A percentile compares a stretch with the other conserved stretches of the same genome.
phyloP scores from a whole-genome alignment of 768 basidiomycete genomes.

The Tricholoma furcatifolium region DNA sequence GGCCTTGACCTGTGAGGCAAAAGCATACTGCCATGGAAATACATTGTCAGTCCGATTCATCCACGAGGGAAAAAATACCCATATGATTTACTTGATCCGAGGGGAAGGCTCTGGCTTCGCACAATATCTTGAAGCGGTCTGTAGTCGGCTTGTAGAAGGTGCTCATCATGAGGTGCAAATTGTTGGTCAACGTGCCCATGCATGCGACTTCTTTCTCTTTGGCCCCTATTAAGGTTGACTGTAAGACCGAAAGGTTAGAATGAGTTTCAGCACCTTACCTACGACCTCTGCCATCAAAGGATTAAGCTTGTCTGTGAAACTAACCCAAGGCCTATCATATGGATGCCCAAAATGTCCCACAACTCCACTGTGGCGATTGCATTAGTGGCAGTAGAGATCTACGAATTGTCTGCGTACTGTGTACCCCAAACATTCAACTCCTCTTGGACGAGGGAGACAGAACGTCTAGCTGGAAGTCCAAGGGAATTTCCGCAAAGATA shows the following conservation, averaged over 20 bases:
- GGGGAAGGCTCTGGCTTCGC: conserved; percentile 93
- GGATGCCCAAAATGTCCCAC: conserved; percentile 91
- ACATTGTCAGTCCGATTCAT: conserved; percentile 13
- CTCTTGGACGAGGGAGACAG: conserved; percentile 70
- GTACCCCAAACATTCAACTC: conserved; percentile 86
- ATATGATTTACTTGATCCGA: conserved; percentile 79
- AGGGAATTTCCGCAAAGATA: conserved; percentile 98
- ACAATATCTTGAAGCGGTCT: conserved; percentile 88
- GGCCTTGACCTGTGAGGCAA: conserved; percentile 83
- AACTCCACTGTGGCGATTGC: conserved; percentile 59
- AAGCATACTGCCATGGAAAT: conserved; percentile 72
- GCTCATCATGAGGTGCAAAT: conserved; percentile 93
- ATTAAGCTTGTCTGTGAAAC: conserved; percentile 68
- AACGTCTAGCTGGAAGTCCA: conserved; percentile 75
- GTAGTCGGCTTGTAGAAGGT: conserved; percentile 90
- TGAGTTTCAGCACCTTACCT: conserved; percentile 49
- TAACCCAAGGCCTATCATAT: conserved; percentile 79
- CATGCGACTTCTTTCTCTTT: conserved; percentile 88
- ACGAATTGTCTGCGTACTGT: conserved; percentile 38
- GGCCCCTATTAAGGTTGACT: conserved; percentile 58
- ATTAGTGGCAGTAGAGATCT: conserved; percentile 14
- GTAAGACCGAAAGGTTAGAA: conserved; percentile 15
- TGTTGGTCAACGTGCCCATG: conserved; percentile 93
- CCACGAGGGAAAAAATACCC: conserved; percentile 11
- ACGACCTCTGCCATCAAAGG: conserved; percentile 79